phyloP scores from a whole-genome alignment of 116 monocot genomes.

The Cymodocea nodosa region DNA sequence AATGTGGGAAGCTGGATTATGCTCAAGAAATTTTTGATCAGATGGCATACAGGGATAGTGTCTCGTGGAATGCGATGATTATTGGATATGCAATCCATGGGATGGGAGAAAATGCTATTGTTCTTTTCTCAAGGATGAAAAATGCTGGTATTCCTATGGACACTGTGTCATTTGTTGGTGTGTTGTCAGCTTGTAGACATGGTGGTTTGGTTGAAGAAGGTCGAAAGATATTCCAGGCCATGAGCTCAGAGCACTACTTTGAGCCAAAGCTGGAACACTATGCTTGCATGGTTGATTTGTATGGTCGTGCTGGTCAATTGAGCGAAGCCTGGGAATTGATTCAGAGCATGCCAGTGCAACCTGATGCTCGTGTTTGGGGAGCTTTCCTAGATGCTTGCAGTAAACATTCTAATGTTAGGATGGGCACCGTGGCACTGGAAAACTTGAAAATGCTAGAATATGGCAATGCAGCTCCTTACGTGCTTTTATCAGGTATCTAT shows the following conservation, averaged over 20 bases:
- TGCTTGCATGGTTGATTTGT: conserved; percentile 73
- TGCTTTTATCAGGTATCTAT: conserved; percentile 66
- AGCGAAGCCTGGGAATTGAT: conserved; percentile 56
- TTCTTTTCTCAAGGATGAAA: conserved; percentile 41
- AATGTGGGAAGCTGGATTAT: conserved; percentile 54
- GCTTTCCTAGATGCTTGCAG: conserved; percentile 60
- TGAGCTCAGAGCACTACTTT: conserved; percentile 21
- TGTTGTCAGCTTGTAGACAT: conserved; percentile 76
- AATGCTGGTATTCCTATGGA: conserved; percentile 17
- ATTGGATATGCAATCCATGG: conserved; percentile 60
- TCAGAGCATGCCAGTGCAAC: conserved; percentile 31
- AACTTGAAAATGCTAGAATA: conserved; percentile 40
- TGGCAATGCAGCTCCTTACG: conserved; percentile 42
- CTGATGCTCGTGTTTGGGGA: conserved; percentile 61
- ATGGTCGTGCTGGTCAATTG: conserved; percentile 56
- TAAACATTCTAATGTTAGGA: conserved; percentile 37
- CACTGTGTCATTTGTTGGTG: conserved; percentile 38
- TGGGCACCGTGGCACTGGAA: conserved; percentile 51
- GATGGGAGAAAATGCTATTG: conserved; percentile 26
- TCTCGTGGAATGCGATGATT: conserved; percentile 67
- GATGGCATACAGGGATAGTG: conserved; percentile 37
- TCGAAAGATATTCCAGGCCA: conserved; percentile 38
- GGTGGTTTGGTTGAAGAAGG: conserved; percentile 64
- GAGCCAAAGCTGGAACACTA: conserved; percentile 62
- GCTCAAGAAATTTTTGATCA: conserved; percentile 37